Base-by-base conservation (phyloP, 2,329 filamentous ascomycete species). In the Colletotrichum sp. region DNA sequence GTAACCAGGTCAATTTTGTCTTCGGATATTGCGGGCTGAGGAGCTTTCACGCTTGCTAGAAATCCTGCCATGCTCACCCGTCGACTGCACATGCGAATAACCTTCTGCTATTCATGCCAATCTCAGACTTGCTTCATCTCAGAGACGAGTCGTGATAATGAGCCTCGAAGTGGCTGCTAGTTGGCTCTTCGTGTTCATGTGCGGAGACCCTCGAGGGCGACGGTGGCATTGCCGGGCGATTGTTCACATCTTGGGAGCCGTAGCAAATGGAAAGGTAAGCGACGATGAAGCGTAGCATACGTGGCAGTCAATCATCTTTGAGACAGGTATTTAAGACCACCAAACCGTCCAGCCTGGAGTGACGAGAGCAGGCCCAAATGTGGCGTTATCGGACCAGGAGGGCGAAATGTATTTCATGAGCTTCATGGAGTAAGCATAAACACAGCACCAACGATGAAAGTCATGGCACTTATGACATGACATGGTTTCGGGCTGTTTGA, bases 401-500 rank as follows among this genome's bases (percentile, higher is more conserved):
- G 36, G 5, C 36, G 16, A 10, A 43, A n/a, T n/a, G n/a, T n/a
- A n/a, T n/a, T n/a, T n/a, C n/a, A n/a, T n/a, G n/a, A n/a, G n/a
- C n/a, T n/a, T n/a, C n/a, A n/a, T n/a, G n/a, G n/a, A n/a, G n/a
- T n/a, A n/a, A n/a, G n/a, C n/a, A n/a, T n/a, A n/a, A n/a, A n/a
- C n/a, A n/a, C n/a, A 48, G 38, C 18, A n/a, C 16, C 18, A n/a
- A n/a, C 38, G 4, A 48, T n/a, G 38, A 12, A 7, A 21, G 6
- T 7, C 18, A 12, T n/a, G 9, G 18, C 9, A 48, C 5, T n/a
- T n/a, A 48, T 2, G 9, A 48, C 9, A n/a, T 12, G 5, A 7
- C 1, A n/a, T 48, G 0, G 1, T n/a, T n/a, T n/a, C 38, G 9
- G 9, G 9, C 0, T 12, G 5, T 48, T 48, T 12, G 9, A 4